phyloP scores from a whole-genome alignment of 1,284 basidiomycete genomes.

The Pseudozyma pruni region DNA sequence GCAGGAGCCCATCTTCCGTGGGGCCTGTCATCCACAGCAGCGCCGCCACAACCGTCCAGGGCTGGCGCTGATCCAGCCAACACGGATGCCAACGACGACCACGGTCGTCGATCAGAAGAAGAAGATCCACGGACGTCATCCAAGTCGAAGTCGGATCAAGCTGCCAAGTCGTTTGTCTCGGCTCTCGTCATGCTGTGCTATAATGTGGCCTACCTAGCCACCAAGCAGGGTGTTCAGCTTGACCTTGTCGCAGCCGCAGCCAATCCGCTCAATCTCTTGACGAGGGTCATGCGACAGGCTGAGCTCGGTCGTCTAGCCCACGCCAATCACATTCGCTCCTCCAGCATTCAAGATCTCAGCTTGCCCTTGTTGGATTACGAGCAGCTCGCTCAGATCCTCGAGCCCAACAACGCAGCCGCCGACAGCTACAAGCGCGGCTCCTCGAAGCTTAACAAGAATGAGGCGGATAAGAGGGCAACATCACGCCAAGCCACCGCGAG shows the following conservation, averaged over 20 bases:
- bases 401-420: constrained; percentile 35
- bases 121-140: constrained; percentile 6
- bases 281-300: constrained; percentile 18
- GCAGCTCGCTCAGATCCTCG: constrained; percentile 43
- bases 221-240: constrained; percentile 47
- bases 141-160: constrained; percentile 35
- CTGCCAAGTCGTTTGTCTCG: constrained; percentile 47
- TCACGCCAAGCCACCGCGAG: neutral
- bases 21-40: constrained; percentile 24
- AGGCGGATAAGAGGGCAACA: neutral
- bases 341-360: constrained; percentile 36
- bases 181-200: constrained; percentile 58
- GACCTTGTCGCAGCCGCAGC: constrained; percentile 56
- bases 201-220: constrained; percentile 52
- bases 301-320: constrained; percentile 40
- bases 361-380: constrained; percentile 38
- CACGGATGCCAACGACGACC: constrained; percentile 1
- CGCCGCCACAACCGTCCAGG: constrained; percentile 6
- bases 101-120: neutral
- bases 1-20: constrained; percentile 35
- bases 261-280: constrained; percentile 47
- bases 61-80: neutral
- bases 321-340: constrained; percentile 20
- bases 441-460: constrained; percentile 5
- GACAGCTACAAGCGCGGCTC: constrained; percentile 31